Percentiles rank a stretch among this genome's conserved stretches.
These are phyloP conservation scores for Plasmodium vinckei DNA, from an alignment of 169 alveolate species.

Conservation along the genomic window DNA sequence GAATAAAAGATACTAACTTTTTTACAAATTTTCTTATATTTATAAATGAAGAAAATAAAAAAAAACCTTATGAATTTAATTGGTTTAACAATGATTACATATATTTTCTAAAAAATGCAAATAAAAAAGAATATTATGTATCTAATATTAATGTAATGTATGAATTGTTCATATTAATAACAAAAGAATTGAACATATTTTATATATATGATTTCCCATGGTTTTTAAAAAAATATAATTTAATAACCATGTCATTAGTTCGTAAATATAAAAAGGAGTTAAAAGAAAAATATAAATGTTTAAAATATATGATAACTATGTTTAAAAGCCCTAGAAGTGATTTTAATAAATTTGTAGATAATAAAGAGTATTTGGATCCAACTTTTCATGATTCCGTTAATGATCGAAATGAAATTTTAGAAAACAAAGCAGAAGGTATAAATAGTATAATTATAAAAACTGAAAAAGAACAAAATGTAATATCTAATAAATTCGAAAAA, in stretches of 20 bases:
- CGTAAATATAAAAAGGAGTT: constrained; percentile 64
- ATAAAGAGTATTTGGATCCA: neutral
- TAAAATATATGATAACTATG: neutral
- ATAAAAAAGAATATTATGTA: constrained; percentile 38
- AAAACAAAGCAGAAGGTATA: neutral
- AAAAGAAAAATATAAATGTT: constrained; percentile 15
- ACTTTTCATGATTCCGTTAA: neutral
- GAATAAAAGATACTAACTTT: constrained; percentile 20
- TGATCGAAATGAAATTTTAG: neutral
- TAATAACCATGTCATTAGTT: constrained; percentile 40
- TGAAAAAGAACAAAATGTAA: neutral
- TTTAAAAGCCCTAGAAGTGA: neutral
- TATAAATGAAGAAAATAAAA: constrained; percentile 40
- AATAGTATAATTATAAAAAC: too few relatives aligned
- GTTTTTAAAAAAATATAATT: constrained; percentile 63
- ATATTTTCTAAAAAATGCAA: constrained; percentile 40
- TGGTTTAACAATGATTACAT: constrained; percentile 57
- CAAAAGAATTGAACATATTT: constrained; percentile 40
- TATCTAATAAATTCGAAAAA: neutral
- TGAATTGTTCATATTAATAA: constrained; percentile 44
- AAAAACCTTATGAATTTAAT: constrained; percentile 25
- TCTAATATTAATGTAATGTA: constrained; percentile 34
- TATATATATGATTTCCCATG: constrained; percentile 50
- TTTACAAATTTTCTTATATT: constrained; percentile 43
- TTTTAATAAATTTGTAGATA: neutral